phyloP scores from a whole-genome alignment of 176 grass and related monocot species.

The Tillandsia fasciculata region DNA sequence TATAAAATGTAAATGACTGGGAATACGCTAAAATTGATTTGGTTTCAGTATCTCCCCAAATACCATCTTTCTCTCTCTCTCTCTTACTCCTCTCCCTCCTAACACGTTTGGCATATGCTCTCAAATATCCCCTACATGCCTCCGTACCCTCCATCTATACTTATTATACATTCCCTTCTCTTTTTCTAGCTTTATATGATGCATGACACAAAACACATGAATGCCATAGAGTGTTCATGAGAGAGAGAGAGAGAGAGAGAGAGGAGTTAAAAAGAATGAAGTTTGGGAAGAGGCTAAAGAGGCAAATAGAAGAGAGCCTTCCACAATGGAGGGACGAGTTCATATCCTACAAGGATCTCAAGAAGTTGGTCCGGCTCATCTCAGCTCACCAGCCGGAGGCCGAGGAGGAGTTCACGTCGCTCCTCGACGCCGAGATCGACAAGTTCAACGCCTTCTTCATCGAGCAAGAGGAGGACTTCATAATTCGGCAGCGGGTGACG shows the following conservation, averaged over 20 bases:
- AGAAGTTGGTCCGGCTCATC: constrained; percentile 59
- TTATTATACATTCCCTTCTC: background rate
- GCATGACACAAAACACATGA: background rate
- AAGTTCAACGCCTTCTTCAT: constrained; percentile 89
- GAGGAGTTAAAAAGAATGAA: constrained; percentile 38
- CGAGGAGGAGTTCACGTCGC: constrained; percentile 45
- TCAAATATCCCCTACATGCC: constrained; percentile 46
- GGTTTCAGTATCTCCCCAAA: background rate
- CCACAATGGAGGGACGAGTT: constrained; percentile 77
- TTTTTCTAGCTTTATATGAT: constrained; percentile 10
- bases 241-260: background rate
- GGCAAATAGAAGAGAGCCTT: constrained; percentile 79
- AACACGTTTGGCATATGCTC: constrained; percentile 67
- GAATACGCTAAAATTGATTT: constrained; percentile 18
- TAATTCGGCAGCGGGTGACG: constrained; percentile 60
- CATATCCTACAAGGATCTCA: constrained; percentile 85
- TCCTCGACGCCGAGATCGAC: constrained; percentile 80
- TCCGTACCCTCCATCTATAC: background rate
- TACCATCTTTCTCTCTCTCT: background rate
- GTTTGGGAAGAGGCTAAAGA: constrained; percentile 86
- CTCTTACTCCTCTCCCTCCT: constrained; percentile 5
- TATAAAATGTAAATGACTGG: background rate
- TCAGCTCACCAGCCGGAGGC: constrained; percentile 25
- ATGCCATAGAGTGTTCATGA: constrained; percentile 14
- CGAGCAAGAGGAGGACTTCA: constrained; percentile 87